Base-by-base conservation (phyloP, 306 rosid genomes). In the Luffa acutangula region DNA sequence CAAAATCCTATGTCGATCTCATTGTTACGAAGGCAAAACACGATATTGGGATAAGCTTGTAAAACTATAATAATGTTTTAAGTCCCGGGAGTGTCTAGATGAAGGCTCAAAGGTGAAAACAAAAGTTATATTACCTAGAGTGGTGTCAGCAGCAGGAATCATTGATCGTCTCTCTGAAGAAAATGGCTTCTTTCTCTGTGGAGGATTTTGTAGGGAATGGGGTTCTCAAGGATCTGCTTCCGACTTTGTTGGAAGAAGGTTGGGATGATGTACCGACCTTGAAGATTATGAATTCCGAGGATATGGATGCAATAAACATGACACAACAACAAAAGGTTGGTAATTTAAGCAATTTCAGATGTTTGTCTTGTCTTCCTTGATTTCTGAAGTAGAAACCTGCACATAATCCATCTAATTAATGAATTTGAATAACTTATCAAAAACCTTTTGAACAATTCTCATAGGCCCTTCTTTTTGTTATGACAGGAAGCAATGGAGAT, bases 181-280 rank as follows among this genome's bases (percentile, higher is more conserved):
- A 0, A 82, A 93, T 93, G 98, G 96, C 93, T 75, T 93, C 98
- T 77, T 93, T 91, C 78, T 82, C 89, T n/a, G 78, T 92, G 45
- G 98, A 89, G 71, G 98, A 90, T 48, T 92, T 91, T 82, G 87
- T 87, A 58, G 98, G 98, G 79, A 86, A 85, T 77, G 97, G 98
- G 77, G 73, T 84, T 82, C 87, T 91, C 78, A 91, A 93, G 82
- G 93, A 36, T 20, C 78, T 91, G 79, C 86, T 92, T 73, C 93
- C 87, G 2, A 89, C 81, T 77, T 75, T 94, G 82, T 60, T 94
- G 82, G 95, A 91, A 46, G 92, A 94, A 87, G 97, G 97, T 43
- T 94, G 97, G 98, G 95, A 92, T 81, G 98, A 94, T 54, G 97
- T 91, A 4, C 92, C 98, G 18, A 94, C 97, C 39, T 81, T 94